phyloP scores from a whole-genome alignment of 2,329 filamentous ascomycete species.

The Purpureocillium lavendulum region DNA sequence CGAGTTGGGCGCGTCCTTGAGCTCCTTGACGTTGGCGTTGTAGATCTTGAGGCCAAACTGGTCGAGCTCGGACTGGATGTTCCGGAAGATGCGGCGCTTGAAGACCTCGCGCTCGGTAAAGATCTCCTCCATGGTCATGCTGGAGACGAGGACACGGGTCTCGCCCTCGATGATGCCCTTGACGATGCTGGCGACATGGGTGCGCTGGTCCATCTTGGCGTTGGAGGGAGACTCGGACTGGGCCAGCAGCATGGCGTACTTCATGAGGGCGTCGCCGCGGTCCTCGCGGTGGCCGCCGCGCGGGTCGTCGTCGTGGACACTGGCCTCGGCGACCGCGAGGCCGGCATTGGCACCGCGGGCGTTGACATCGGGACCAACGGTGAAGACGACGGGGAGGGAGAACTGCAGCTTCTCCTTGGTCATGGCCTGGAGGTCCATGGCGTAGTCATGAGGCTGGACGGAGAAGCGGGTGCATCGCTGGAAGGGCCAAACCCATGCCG shows the following conservation, averaged over 20 bases:
- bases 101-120: slow-evolving; percentile 71
- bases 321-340: slow-evolving; percentile 8
- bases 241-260: slow-evolving; percentile 74
- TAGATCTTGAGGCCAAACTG: slow-evolving; percentile 73
- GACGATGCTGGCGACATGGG: slow-evolving; percentile 75
- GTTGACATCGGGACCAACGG: slow-evolving; percentile 72
- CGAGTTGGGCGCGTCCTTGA: slow-evolving; percentile 74
- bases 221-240: slow-evolving; percentile 39
- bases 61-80: slow-evolving; percentile 71
- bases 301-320: background rate
- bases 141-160: slow-evolving; percentile 71
- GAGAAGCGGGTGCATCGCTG: slow-evolving; percentile 56
- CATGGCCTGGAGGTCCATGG: slow-evolving; percentile 79
- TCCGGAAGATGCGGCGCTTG: slow-evolving; percentile 65
- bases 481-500: slow-evolving; percentile 62
- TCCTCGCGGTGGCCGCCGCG: slow-evolving; percentile 33
- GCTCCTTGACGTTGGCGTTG: slow-evolving; percentile 69
- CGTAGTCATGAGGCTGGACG: slow-evolving; percentile 73
- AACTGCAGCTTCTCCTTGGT: slow-evolving; percentile 83
- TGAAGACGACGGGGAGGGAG: slow-evolving; percentile 74
- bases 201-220: slow-evolving; percentile 29
- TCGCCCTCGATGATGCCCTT: slow-evolving; percentile 89
- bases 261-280: slow-evolving; percentile 58
- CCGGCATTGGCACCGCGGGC: slow-evolving; percentile 37
- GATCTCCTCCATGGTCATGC: slow-evolving; percentile 91